phyloP scores from a whole-genome alignment of 2,329 filamentous ascomycete species.

The Fusarium incarnatum region DNA sequence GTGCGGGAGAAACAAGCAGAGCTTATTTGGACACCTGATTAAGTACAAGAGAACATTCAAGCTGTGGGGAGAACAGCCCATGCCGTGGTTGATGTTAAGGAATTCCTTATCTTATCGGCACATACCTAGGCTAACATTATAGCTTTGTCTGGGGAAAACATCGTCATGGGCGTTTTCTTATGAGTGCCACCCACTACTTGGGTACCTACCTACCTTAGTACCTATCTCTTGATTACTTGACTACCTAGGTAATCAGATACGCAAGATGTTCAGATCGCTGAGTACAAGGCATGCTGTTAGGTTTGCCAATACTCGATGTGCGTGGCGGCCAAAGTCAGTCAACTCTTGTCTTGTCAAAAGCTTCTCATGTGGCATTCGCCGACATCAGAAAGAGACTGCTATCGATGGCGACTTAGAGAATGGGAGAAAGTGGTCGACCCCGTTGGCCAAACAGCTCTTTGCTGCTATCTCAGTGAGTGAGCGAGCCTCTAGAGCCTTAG shows the following conservation, averaged over 20 bases:
- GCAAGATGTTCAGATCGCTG: slow-evolving; percentile 39
- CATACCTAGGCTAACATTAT: not conserved
- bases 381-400: slow-evolving; percentile 22
- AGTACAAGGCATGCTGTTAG: slow-evolving; percentile 16
- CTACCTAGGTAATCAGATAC: not conserved
- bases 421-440: slow-evolving; percentile 85
- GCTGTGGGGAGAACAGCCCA: slow-evolving; percentile 7
- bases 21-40: not conserved
- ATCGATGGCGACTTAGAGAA: slow-evolving; percentile 42
- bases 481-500: not conserved
- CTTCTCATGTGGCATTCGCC: slow-evolving; percentile 44
- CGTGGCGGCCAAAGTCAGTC: slow-evolving; percentile 16
- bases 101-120: slow-evolving; percentile 45
- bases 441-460: slow-evolving; percentile 85
- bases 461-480: slow-evolving; percentile 81
- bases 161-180: slow-evolving; percentile 30
- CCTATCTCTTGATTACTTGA: not conserved
- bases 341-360: slow-evolving; percentile 30
- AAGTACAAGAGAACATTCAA: not conserved
- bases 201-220: slow-evolving; percentile 3
- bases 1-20: no score
- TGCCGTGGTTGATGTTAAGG: not conserved
- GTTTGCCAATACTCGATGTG: slow-evolving; percentile 26
- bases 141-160: slow-evolving; percentile 28
- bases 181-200: slow-evolving; percentile 3